These are phyloP conservation scores for Herpotrichia juniperi DNA, from an alignment of 2,329 filamentous ascomycete species.

Conservation along the genomic window DNA sequence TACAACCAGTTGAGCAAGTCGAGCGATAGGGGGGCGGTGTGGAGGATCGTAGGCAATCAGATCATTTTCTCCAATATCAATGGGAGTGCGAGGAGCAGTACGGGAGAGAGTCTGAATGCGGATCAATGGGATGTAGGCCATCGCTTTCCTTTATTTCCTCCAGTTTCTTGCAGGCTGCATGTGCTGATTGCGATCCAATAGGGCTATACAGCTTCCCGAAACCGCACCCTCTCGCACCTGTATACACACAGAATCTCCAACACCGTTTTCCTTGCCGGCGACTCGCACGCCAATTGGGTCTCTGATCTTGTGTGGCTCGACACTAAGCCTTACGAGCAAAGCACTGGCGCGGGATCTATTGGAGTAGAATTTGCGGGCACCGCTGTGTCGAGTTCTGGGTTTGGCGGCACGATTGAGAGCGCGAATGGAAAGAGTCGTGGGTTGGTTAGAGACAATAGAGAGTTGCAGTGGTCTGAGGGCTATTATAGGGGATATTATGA, in stretches of 20 bases:
- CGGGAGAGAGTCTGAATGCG: conserved; percentile 48
- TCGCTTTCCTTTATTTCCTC: background rate
- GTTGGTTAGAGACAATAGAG: conserved; percentile 56
- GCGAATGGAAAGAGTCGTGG: conserved; percentile 49
- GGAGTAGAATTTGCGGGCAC: conserved; percentile 64
- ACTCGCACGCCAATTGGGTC: conserved; percentile 68
- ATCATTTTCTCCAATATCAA: conserved; percentile 49
- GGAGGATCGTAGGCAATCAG: conserved; percentile 74
- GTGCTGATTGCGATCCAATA: conserved; percentile 36
- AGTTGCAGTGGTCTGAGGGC: conserved; percentile 73
- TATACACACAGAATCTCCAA: conserved; percentile 71
- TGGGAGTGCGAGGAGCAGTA: conserved; percentile 23
- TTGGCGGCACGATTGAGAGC: conserved; percentile 59
- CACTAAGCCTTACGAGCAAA: conserved; percentile 41
- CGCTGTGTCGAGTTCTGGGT: conserved; percentile 66
- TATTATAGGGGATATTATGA: conserved; percentile 77
- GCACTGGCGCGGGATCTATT: conserved; percentile 46
- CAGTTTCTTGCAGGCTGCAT: background rate
- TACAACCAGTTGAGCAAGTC: conserved; percentile 58
- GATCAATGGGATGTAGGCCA: conserved; percentile 62
- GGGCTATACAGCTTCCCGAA: conserved; percentile 70
- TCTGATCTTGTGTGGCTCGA: conserved; percentile 52
- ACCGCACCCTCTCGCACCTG: conserved; percentile 70
- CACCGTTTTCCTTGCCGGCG: conserved; percentile 73
- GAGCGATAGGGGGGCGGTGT: conserved; percentile 65